Base-by-base conservation (phyloP, 2,329 filamentous ascomycete species). In the Alternaria arborescens region DNA sequence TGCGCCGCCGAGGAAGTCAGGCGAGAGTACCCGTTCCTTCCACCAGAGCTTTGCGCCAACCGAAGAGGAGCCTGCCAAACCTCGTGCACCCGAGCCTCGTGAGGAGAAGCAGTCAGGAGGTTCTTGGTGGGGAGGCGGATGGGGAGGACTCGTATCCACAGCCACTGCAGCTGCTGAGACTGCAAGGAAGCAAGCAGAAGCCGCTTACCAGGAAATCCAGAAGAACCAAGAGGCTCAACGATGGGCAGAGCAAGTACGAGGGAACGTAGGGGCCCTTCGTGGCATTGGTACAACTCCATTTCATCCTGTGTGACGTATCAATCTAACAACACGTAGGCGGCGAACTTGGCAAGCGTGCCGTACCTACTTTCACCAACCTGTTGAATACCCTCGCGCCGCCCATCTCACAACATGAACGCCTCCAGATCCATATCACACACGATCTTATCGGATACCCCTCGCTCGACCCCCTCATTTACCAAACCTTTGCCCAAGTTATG, bases 361-460 rank as follows among this genome's bases (percentile, higher is more conserved):
- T 99, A 32, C 95, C 95, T 30, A 97, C 95, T 46, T 97, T 99
- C 77, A 94, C 94, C 76, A 93, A 93, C 74, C 91, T 99, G 72
- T 88, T 99, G 64, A 92, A 98, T 79, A 97, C 94, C 26, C 89
- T 99, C 66, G 95, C 95, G 0, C 95, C 95, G 46, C 95, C 95
- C 11, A 99, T 99, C 74, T 94, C 93, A 56, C 95, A 94, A 8
- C 95, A 99, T 81, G 95, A 99, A 81, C 92, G 94, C 51, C 90
- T 99, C 8, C 91, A 96, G 72, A 98, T 99, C 72, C 95, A 99
- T 82, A 96, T 95, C 66, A 97, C 94, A 8, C 95, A 99, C 82
- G 95, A 98, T 78, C 87, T 99, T 43, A 89, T 93, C 69, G 93
- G 93, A 69, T 99, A 99, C 78, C 95, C 95, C 3, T 94, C 93